Evolutionary conservation across 495 filamentous ascomycete species (phyloP).

Genomic region (Penicillium parvum): DNA sequence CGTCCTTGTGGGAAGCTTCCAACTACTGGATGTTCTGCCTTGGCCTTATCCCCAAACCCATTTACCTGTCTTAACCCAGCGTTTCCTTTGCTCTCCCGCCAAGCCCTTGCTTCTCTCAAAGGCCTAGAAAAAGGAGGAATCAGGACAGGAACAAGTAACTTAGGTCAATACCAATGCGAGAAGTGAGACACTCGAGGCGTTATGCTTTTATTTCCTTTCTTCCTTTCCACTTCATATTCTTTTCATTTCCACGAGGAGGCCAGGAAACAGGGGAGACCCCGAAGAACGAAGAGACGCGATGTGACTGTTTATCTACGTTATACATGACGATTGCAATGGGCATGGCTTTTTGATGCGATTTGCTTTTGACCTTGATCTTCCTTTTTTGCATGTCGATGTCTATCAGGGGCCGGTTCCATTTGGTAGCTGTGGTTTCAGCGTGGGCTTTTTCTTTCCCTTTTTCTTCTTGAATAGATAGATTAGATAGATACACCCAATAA

Average conservation of each 20-base stretch:
- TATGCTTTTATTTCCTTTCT: conserved; percentile 4
- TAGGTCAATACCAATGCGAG: conserved; percentile 16
- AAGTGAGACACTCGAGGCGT: conserved; percentile 11
- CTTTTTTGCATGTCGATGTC: conserved; percentile 11
- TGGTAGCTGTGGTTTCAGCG: conserved; percentile 8
- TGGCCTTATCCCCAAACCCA: too few relatives aligned
- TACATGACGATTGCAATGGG: conserved; percentile 9
- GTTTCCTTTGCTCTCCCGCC: conserved; percentile 2
- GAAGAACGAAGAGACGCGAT: background rate
- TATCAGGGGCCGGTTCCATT: conserved; percentile 5
- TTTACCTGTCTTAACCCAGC: conserved; percentile 11
- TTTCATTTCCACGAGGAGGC: background rate
- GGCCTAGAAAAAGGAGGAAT: conserved; percentile 19
- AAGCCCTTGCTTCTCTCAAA: conserved; percentile 1
- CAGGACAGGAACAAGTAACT: conserved; percentile 1
- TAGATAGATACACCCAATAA: conserved; percentile 21
- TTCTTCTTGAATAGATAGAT: conserved; percentile 24
- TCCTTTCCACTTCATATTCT: conserved; percentile 7
- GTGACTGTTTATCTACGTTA: conserved; percentile 10
- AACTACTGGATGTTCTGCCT: too few relatives aligned
- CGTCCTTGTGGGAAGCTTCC: too few relatives aligned
- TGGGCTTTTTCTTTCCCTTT: conserved; percentile 2
- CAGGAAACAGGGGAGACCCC: background rate
- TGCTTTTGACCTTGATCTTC: background rate
- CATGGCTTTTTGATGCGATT: conserved; percentile 1